phyloP scores from a whole-genome alignment of 805 yeast species.

The Blastobotrys americana region DNA sequence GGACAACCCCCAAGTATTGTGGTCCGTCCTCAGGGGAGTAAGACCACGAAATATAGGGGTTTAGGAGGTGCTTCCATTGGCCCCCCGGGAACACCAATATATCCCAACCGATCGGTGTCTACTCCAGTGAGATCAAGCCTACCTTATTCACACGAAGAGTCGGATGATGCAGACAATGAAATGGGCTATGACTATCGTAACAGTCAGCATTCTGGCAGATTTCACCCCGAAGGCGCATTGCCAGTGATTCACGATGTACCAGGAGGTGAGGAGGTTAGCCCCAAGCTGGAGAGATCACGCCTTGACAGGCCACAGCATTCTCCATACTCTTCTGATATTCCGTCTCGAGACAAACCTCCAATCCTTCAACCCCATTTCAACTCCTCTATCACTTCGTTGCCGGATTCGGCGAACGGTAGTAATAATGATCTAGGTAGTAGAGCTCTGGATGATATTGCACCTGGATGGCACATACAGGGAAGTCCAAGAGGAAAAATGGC shows the following conservation, averaged over 20 bases:
- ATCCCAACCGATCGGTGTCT: not conserved
- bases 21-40: not conserved
- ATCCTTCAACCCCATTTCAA: not conserved
- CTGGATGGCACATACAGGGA: not conserved
- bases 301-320: not conserved
- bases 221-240: not conserved
- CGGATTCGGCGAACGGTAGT: not conserved
- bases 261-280: not conserved
- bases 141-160: no score
- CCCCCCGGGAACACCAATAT: not conserved
- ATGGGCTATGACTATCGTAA: no score
- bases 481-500: not conserved
- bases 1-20: not conserved
- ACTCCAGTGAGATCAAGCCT: not conserved
- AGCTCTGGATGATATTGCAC: not conserved
- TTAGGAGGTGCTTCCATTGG: not conserved
- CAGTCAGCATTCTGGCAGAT: no score
- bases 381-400: not conserved
- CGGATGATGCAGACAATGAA: not conserved
- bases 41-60: not conserved
- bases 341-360: not conserved
- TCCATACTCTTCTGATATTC: not conserved
- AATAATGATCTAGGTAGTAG: not conserved
- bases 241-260: not conserved
- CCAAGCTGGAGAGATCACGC: not conserved